Conservation (phyloP, 441 rosid species). For the Hura crepitans region DNA sequence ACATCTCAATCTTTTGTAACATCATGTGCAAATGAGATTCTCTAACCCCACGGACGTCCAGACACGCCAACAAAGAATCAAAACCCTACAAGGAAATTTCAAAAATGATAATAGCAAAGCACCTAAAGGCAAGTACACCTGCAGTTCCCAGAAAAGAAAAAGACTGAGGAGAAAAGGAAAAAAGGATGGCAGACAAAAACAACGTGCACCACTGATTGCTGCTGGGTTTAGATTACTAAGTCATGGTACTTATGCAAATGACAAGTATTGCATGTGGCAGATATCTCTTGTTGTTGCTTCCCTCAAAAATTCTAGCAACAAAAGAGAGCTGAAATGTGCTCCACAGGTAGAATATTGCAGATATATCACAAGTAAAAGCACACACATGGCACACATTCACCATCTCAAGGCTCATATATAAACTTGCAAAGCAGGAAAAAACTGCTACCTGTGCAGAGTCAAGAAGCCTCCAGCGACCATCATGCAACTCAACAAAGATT, state of each 20-base stretch:
- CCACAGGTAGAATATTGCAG: constrained; percentile 10
- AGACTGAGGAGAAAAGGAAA: too few relatives aligned
- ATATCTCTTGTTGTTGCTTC: constrained; percentile 13
- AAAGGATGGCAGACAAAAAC: too few relatives aligned
- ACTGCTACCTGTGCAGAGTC: constrained; percentile 61
- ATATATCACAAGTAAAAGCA: background rate
- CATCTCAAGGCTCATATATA: background rate
- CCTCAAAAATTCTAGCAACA: constrained; percentile 4
- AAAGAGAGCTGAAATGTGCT: constrained; percentile 7
- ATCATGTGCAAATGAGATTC: constrained; percentile 66
- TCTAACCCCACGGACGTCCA: constrained; percentile 74
- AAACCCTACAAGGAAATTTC: constrained; percentile 49
- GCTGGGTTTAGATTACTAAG: constrained; percentile 2
- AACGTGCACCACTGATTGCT: background rate
- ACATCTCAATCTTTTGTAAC: constrained; percentile 60
- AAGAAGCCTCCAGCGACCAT: constrained; percentile 76
- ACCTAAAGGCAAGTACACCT: background rate
- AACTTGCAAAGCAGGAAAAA: constrained; percentile 3
- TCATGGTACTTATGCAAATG: constrained; percentile 1
- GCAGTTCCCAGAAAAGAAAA: background rate
- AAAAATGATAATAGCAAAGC: constrained; percentile 10
- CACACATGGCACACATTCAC: background rate
- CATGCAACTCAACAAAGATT: constrained; percentile 65
- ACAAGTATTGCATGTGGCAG: constrained; percentile 9
- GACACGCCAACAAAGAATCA: constrained; percentile 51